phyloP scores from a whole-genome alignment of 371 early-diverging fungal species.

The Mycotypha africana region DNA sequence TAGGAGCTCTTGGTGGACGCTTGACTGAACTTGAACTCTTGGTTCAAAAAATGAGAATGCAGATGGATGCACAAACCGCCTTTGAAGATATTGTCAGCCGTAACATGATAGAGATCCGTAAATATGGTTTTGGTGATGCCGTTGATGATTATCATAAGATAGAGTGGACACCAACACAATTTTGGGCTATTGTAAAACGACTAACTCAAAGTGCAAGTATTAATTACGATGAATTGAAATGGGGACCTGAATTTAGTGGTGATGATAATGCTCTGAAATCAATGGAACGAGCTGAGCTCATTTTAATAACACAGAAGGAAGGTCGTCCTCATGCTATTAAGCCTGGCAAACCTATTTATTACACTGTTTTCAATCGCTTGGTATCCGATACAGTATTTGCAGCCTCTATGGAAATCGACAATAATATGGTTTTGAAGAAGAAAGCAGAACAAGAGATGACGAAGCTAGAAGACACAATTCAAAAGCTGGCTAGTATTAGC shows the following conservation, averaged over 20 bases:
- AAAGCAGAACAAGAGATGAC: slow-evolving; percentile 63
- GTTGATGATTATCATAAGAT: slow-evolving; percentile 33
- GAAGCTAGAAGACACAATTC: slow-evolving; percentile 71
- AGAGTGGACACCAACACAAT: slow-evolving; percentile 72
- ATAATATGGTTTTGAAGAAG: slow-evolving; percentile 60
- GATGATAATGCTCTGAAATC: slow-evolving; percentile 70
- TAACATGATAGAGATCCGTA: slow-evolving; percentile 79
- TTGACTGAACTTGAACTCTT: slow-evolving; percentile 82
- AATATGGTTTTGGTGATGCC: slow-evolving; percentile 75
- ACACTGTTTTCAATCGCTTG: slow-evolving; percentile 72
- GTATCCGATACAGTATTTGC: slow-evolving; percentile 62
- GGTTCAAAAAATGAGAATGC: slow-evolving; percentile 79
- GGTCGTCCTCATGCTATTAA: slow-evolving; percentile 75
- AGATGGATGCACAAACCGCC: slow-evolving; percentile 62
- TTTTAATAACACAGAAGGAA: slow-evolving; percentile 66
- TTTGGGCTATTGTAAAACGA: slow-evolving; percentile 69
- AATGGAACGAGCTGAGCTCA: slow-evolving; percentile 86
- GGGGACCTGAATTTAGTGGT: slow-evolving; percentile 74
- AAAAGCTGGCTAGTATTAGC: slow-evolving; percentile 37
- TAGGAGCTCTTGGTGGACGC: slow-evolving; percentile 82
- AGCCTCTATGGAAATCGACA: slow-evolving; percentile 76
- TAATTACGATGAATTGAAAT: slow-evolving; percentile 76
- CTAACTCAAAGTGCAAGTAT: slow-evolving; percentile 48
- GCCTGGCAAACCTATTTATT: slow-evolving; percentile 80
- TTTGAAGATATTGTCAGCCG: slow-evolving; percentile 75